Evolutionary conservation across 257 asterid genomes (phyloP).

Genomic region (Fraxinus excelsior): DNA sequence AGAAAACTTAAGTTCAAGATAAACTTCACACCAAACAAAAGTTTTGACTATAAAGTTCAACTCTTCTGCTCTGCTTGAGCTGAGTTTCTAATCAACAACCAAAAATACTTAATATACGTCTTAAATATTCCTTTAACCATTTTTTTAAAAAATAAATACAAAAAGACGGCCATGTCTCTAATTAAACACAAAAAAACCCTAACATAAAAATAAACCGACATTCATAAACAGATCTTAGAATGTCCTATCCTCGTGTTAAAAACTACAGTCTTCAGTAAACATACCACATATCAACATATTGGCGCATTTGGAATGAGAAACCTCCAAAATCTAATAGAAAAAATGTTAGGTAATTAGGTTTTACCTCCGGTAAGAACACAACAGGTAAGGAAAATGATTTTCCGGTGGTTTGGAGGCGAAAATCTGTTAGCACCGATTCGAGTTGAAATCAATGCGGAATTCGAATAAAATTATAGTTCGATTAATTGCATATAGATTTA

Average conservation of each 20-base stretch:
- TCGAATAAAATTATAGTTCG: background rate
- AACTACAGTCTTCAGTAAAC: background rate
- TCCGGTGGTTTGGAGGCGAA: conserved; percentile 19
- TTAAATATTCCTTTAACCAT: background rate
- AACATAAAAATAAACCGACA: conserved; percentile 1
- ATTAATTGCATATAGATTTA: background rate
- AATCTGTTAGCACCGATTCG: background rate
- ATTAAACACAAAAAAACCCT: background rate
- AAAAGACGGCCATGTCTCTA: background rate
- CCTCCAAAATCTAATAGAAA: background rate
- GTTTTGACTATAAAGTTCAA: background rate
- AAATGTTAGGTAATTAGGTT: background rate
- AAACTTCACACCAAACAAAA: too few species aligned
- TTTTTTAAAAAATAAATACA: background rate
- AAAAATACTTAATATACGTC: background rate
- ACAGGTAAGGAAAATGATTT: background rate
- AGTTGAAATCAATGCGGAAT: conserved; percentile 13
- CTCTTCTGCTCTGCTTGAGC: background rate
- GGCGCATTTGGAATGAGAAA: background rate
- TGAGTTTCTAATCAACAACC: background rate
- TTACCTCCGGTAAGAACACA: conserved; percentile 21
- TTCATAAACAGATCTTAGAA: conserved; percentile 23
- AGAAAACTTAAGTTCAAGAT: background rate
- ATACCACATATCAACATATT: background rate
- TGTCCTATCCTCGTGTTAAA: conserved; percentile 8